Conservation (phyloP, 345 rosid species). For the Brassica cretica region DNA sequence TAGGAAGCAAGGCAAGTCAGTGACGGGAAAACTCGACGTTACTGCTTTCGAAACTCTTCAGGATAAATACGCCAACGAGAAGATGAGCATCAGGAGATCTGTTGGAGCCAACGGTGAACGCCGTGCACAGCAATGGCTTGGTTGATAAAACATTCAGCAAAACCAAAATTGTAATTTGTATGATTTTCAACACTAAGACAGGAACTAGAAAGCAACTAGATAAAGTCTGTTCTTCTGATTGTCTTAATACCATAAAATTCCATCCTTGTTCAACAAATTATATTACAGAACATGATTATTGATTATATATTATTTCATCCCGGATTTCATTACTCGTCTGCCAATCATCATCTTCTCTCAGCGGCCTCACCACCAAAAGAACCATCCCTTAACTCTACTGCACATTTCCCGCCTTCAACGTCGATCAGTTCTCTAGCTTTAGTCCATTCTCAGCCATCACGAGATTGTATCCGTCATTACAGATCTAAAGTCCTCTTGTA, state of each 20-base stretch:
- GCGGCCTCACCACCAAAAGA: slow-evolving; percentile 79
- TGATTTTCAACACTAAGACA: not conserved
- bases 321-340: slow-evolving; percentile 63
- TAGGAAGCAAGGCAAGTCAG: slow-evolving; percentile 93
- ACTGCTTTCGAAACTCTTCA: slow-evolving; percentile 91
- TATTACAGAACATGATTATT: slow-evolving; percentile 9
- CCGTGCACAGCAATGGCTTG: slow-evolving; percentile 91
- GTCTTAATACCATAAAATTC: slow-evolving; percentile 8
- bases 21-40: slow-evolving; percentile 84
- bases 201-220: slow-evolving; percentile 14
- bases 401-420: not conserved
- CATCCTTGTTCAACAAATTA: slow-evolving; percentile 33
- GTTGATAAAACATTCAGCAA: slow-evolving; percentile 39
- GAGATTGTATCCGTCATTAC: not conserved
- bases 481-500: not conserved
- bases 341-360: slow-evolving; percentile 58
- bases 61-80: slow-evolving; percentile 78
- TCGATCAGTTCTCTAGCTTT: not conserved
- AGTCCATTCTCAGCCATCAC: not conserved
- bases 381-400: slow-evolving; percentile 35
- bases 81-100: slow-evolving; percentile 79
- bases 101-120: slow-evolving; percentile 93
- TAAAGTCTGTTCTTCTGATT: slow-evolving; percentile 23
- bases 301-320: slow-evolving; percentile 50
- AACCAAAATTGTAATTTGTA: slow-evolving; percentile 19